Base-by-base conservation (phyloP, 2,329 filamentous ascomycete genomes). In the Chaetomium strumarium region DNA sequence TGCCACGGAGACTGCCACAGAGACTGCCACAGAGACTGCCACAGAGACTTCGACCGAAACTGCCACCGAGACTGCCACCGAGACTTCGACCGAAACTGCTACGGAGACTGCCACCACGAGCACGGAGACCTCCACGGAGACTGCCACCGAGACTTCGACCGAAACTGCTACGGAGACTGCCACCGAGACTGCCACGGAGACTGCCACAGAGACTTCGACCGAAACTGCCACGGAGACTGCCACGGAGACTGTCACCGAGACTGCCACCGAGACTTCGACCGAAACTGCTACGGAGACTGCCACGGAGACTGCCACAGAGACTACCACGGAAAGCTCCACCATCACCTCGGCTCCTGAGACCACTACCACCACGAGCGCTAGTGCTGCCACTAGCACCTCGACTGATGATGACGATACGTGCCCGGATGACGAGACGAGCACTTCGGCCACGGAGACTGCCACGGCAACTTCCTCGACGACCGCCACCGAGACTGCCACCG, bases 331-430 rank as follows among this genome's bases (percentile, higher is more conserved):
- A 31, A 20, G 39, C 17, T 39, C 29, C 41, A 50, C 52, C 20
- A 66, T 65, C 24, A 69, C 66, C 14, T 67, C 65, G 19, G 68
- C 66, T 40, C 61, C 68, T 52, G 68, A 65, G 55, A 50, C 59
- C 12, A 66, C 63, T n/a, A 62, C 60, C 43, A 58, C 52, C 11
- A 62, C 39, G 11, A 42, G 42, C 43, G 31, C 17, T 24, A 16
- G 33, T 11, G 30, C 31, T 14, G 39, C 47, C 11, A 49, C 30
- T 12, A 49, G 47, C 47, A 49, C 47, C 12, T 49, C 47, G 4
- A 43, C 47, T 14, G 40, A 43, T 14, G 46, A 48, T 33, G 40
- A 48, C 20, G 40, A 42, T 24, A 34, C 37, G n/a, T 48, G 46
- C 17, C 17, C 39, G 17, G 47, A 49, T 37, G 46, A 49, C 12